Conservation (phyloP, 306 rosid genomes). For the Trifolium fragiferum region DNA sequence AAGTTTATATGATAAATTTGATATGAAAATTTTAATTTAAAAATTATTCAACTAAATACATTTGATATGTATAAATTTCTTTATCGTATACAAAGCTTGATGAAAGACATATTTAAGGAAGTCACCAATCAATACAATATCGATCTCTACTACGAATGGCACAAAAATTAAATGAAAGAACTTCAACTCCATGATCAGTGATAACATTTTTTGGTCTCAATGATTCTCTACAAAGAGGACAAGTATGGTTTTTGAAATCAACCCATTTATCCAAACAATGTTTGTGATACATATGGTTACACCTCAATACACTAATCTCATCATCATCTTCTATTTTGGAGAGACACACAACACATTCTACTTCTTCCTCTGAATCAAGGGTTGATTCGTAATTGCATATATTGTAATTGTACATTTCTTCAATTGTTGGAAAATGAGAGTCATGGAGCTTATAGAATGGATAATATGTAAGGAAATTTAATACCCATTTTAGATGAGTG, state of each 20-base stretch:
- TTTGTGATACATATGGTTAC: neutral
- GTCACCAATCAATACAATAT: conserved; percentile 51
- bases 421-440: neutral
- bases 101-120: conserved; percentile 41
- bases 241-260: neutral
- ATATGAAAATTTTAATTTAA: too few species aligned
- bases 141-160: neutral
- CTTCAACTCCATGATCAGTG: neutral
- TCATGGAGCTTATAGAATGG: neutral
- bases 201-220: neutral
- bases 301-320: neutral
- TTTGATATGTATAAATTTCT: too few species aligned
- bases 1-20: too few species aligned
- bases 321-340: neutral
- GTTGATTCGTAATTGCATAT: neutral
- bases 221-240: neutral
- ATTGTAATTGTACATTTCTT: neutral
- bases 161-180: conserved; percentile 38
- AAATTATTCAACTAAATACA: too few species aligned
- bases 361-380: neutral
- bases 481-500: neutral
- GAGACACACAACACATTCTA: neutral
- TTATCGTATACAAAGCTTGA: too few species aligned
- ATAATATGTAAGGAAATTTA: neutral
- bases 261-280: neutral